Evolutionary conservation across 2,329 filamentous ascomycete genomes (phyloP).

Genomic region (Neofusicoccum kwambonambiense): DNA sequence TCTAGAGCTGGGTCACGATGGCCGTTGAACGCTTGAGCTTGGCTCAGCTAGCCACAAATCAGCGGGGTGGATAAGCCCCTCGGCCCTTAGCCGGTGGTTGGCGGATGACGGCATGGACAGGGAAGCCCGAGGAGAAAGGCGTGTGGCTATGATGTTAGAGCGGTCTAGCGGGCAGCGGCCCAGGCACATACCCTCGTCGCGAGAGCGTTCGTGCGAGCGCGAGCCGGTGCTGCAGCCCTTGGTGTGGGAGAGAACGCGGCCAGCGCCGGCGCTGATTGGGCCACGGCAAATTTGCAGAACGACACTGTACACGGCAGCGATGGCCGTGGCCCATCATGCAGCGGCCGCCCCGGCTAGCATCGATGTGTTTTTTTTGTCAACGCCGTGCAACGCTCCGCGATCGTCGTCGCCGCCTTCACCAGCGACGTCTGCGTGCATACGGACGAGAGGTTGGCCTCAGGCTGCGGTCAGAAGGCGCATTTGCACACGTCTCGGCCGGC

Average conservation of each 20-base stretch:
- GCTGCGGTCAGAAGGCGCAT: neutral
- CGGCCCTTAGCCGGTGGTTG: neutral
- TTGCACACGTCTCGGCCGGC: neutral
- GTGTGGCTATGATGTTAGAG: constrained; percentile 2
- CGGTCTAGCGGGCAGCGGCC: neutral
- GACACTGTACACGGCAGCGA: too few species aligned
- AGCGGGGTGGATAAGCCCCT: neutral
- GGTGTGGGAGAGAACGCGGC: too few species aligned
- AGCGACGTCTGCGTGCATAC: too few species aligned
- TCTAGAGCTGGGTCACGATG: neutral
- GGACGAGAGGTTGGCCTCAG: neutral
- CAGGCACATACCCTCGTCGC: neutral
- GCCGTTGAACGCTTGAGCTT: neutral
- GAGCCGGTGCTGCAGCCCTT: too few species aligned
- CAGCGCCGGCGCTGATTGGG: too few species aligned
- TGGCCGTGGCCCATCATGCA: too few species aligned
- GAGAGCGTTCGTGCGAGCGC: too few species aligned
- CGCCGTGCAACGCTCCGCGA: neutral
- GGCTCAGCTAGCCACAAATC: constrained; percentile 12
- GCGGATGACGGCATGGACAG: constrained; percentile 1
- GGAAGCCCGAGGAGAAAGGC: neutral
- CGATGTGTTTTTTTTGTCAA: neutral
- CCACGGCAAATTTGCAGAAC: too few species aligned
- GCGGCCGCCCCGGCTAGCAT: too few species aligned
- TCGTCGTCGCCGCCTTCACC: too few species aligned